phyloP scores from a whole-genome alignment of 2,329 filamentous ascomycete species.

The Cercospora janseana region DNA sequence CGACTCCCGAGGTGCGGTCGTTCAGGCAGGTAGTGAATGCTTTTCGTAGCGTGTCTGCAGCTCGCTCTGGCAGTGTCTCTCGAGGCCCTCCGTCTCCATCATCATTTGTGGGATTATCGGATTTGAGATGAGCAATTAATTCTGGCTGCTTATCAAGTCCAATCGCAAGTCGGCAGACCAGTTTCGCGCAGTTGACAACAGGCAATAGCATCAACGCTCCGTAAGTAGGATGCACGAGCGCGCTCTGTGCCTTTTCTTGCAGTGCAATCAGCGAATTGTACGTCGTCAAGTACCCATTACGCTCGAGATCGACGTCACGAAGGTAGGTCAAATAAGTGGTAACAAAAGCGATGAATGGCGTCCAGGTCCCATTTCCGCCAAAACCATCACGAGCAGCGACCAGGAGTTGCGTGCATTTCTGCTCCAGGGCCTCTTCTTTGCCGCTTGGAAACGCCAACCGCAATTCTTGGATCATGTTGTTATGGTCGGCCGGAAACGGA shows the following conservation, averaged over 20 bases:
- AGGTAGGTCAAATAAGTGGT: slow-evolving; percentile 78
- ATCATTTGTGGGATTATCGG: slow-evolving; percentile 39
- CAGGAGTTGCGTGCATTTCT: slow-evolving; percentile 62
- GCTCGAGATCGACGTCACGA: slow-evolving; percentile 75
- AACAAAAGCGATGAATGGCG: slow-evolving; percentile 74
- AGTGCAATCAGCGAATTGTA: slow-evolving; percentile 72
- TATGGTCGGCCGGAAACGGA: slow-evolving; percentile 65
- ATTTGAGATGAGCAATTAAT: slow-evolving; percentile 62
- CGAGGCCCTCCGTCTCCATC: slow-evolving; percentile 64
- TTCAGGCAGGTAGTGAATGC: slow-evolving; percentile 88
- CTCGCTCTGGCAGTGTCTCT: slow-evolving; percentile 79
- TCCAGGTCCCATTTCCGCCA: slow-evolving; percentile 69
- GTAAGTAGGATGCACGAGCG: slow-evolving; percentile 73
- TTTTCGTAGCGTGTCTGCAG: slow-evolving; percentile 84
- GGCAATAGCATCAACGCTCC: slow-evolving; percentile 80
- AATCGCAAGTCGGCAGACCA: slow-evolving; percentile 79
- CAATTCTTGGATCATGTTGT: slow-evolving; percentile 66
- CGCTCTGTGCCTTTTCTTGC: slow-evolving; percentile 73
- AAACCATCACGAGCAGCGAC: slow-evolving; percentile 63
- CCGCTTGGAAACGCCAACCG: slow-evolving; percentile 56
- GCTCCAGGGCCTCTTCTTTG: slow-evolving; percentile 56
- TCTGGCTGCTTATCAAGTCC: slow-evolving; percentile 77
- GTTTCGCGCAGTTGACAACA: slow-evolving; percentile 75
- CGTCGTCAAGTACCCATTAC: slow-evolving; percentile 69
- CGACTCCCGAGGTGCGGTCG: slow-evolving; percentile 64